These are phyloP conservation scores for Volutella citrinella DNA, from an alignment of 2,329 filamentous ascomycete genomes.

Conservation along the genomic window DNA sequence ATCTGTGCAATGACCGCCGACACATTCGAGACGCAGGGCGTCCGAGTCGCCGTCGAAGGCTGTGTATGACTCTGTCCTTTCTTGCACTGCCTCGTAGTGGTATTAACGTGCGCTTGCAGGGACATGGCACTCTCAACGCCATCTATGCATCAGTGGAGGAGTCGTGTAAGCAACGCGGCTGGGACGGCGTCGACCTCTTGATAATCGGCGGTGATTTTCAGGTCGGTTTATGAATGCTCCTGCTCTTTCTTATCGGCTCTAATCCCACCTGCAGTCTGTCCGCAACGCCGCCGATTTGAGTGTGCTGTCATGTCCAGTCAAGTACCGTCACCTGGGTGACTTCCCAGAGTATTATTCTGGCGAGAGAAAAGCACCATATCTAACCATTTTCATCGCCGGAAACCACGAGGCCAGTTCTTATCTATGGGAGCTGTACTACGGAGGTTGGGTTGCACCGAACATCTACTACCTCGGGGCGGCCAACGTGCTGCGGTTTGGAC, in stretches of 20 bases:
- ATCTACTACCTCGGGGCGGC: slow-evolving; percentile 97
- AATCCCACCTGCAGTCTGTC: slow-evolving; percentile 56
- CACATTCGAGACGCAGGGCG: slow-evolving; percentile 39
- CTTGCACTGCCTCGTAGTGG: too few species aligned
- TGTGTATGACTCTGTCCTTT: too few species aligned
- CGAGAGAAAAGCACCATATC: slow-evolving; percentile 70
- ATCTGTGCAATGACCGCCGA: slow-evolving; percentile 33
- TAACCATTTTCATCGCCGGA: slow-evolving; percentile 89
- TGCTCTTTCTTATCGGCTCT: neutral
- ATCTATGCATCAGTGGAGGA: slow-evolving; percentile 79
- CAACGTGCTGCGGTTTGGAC: slow-evolving; percentile 80
- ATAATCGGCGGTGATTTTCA: slow-evolving; percentile 98
- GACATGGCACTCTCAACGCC: slow-evolving; percentile 85
- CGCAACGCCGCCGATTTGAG: slow-evolving; percentile 86
- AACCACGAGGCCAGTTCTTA: slow-evolving; percentile 95
- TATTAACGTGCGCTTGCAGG: slow-evolving; percentile 48
- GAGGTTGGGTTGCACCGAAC: slow-evolving; percentile 93
- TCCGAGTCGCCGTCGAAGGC: slow-evolving; percentile 82
- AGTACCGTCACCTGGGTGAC: slow-evolving; percentile 85
- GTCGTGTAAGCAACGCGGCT: slow-evolving; percentile 67
- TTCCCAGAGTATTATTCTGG: slow-evolving; percentile 95
- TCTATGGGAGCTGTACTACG: slow-evolving; percentile 90
- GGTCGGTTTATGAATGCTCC: slow-evolving; percentile 38
- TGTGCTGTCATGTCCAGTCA: slow-evolving; percentile 83
- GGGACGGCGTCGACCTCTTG: slow-evolving; percentile 80